A percentile compares a stretch with the other conserved stretches of the same genome.
phyloP scores from a whole-genome alignment of 352 stramenopile genomes.

The Stramenopiles sp. region DNA sequence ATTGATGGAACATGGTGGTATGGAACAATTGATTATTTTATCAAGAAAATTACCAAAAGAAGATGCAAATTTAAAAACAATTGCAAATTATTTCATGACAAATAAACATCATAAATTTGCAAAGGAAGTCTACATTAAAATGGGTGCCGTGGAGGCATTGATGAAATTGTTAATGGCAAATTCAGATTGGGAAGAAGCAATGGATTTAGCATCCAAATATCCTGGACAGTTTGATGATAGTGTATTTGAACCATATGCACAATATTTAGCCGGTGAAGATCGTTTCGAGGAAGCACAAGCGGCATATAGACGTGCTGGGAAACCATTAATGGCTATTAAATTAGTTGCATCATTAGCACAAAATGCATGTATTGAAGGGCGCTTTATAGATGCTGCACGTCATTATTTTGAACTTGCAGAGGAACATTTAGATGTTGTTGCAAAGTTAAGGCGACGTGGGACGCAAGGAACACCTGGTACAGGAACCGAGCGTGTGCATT shows the following conservation, averaged over 20 bases:
- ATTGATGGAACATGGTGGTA: slow-evolving; percentile 54
- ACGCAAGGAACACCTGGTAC: neutral
- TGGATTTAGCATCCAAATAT: slow-evolving; percentile 53
- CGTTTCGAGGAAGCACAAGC: slow-evolving; percentile 72
- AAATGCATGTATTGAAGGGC: slow-evolving; percentile 53
- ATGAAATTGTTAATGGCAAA: slow-evolving; percentile 64
- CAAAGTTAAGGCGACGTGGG: neutral
- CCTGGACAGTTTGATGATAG: slow-evolving; percentile 47
- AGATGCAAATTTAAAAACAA: slow-evolving; percentile 44
- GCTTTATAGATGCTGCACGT: slow-evolving; percentile 68
- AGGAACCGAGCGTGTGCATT: neutral
- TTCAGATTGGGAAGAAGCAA: slow-evolving; percentile 71
- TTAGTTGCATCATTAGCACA: slow-evolving; percentile 63
- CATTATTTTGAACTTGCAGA: slow-evolving; percentile 74
- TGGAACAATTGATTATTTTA: slow-evolving; percentile 40
- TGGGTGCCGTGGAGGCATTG: slow-evolving; percentile 33
- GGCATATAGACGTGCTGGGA: slow-evolving; percentile 51
- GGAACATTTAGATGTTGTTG: slow-evolving; percentile 37
- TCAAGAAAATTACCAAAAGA: neutral
- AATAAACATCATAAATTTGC: slow-evolving; percentile 24
- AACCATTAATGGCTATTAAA: slow-evolving; percentile 48
- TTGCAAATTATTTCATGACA: slow-evolving; percentile 21
- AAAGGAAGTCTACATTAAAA: slow-evolving; percentile 31
- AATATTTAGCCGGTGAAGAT: slow-evolving; percentile 69
- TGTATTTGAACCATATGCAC: slow-evolving; percentile 71